Percentiles rank a stretch among this genome's conserved stretches.
Evolutionary conservation across 75 land plant species (phyloP).

Genomic region (Cunninghamia lanceolata): DNA sequence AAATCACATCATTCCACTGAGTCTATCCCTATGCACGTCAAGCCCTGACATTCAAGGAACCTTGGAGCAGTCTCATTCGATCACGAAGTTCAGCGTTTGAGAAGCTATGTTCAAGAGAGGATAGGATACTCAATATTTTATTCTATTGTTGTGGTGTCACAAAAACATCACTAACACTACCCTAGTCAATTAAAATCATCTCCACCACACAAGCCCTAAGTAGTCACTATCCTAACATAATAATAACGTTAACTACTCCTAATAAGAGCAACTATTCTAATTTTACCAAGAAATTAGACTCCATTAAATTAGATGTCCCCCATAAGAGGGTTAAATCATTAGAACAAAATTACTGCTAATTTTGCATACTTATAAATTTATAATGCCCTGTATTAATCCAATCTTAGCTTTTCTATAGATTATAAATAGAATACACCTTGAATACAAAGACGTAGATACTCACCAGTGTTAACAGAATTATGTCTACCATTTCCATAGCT

Average conservation of each 20-base stretch:
- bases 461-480: constrained; percentile 64
- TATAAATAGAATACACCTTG: neutral
- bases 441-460: constrained; percentile 6
- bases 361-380: neutral
- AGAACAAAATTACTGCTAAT: neutral
- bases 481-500: constrained; percentile 69
- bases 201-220: neutral
- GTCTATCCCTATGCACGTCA: too few relatives aligned
- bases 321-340: neutral
- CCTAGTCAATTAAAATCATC: neutral
- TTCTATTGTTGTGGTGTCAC: too few relatives aligned
- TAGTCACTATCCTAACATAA: neutral
- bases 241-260: neutral
- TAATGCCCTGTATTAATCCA: neutral
- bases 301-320: neutral
- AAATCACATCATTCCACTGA: too few relatives aligned
- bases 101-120: too few relatives aligned
- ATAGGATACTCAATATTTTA: too few relatives aligned
- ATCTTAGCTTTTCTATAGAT: neutral
- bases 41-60: too few relatives aligned
- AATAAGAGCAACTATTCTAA: neutral
- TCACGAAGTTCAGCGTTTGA: too few relatives aligned
- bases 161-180: too few relatives aligned
- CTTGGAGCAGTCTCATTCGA: too few relatives aligned
- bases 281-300: neutral